Conservation (phyloP, 2,329 filamentous ascomycete genomes). For the Lecanicillium sp. region DNA sequence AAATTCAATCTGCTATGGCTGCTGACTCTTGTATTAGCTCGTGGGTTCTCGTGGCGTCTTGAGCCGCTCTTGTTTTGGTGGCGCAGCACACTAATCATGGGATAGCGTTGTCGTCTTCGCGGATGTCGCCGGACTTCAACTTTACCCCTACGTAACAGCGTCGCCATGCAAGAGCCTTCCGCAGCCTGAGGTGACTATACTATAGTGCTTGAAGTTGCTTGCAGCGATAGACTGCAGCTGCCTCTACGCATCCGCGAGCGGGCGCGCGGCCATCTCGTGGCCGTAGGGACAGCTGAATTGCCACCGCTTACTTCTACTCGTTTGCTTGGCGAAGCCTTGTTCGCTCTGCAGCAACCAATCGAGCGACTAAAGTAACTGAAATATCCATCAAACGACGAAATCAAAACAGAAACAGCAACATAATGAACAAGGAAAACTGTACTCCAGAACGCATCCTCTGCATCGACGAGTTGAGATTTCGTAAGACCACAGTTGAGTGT, state of each 20-base stretch:
- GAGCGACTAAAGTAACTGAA: slow-evolving; percentile 17
- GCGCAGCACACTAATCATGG: no score
- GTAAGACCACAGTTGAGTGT: neutral
- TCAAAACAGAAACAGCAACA: slow-evolving; percentile 24
- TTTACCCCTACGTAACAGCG: no score
- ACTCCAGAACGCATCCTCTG: slow-evolving; percentile 5
- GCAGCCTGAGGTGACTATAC: no score
- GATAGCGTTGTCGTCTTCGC: no score
- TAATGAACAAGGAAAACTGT: slow-evolving; percentile 18
- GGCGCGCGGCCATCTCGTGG: no score
- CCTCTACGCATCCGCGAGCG: no score
- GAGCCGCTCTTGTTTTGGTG: no score
- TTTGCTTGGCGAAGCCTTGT: neutral
- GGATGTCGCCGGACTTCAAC: neutral
- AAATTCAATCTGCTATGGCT: slow-evolving; percentile 9
- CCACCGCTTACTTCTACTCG: neutral
- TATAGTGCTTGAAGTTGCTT: no score
- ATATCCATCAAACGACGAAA: slow-evolving; percentile 17
- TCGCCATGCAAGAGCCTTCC: no score
- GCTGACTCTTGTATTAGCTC: slow-evolving; percentile 2
- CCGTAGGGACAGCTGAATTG: no score
- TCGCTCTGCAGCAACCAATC: neutral
- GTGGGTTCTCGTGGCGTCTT: neutral
- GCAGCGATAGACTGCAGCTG: no score
- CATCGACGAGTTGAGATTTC: slow-evolving; percentile 4